phyloP scores from a whole-genome alignment of 2,329 filamentous ascomycete species.

The Ascochyta viciae-villosae region DNA sequence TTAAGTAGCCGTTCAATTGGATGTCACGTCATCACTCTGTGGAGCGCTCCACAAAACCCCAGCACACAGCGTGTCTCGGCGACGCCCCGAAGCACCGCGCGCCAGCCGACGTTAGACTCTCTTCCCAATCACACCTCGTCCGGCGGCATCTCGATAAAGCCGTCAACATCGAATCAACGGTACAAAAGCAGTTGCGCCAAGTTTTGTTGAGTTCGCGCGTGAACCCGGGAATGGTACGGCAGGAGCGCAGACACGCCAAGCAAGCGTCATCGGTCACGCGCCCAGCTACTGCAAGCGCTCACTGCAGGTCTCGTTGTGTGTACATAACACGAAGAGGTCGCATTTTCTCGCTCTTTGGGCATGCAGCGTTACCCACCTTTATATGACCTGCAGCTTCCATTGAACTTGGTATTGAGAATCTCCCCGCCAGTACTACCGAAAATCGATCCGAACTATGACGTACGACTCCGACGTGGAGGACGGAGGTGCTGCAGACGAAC shows the following conservation, averaged over 20 bases:
- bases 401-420: background rate
- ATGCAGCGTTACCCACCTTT: slow-evolving; percentile 3
- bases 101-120: background rate
- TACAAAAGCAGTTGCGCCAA: background rate
- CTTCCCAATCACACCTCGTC: slow-evolving; percentile 2
- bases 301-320: background rate
- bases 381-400: background rate
- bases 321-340: slow-evolving; percentile 9
- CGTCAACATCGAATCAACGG: background rate
- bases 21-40: slow-evolving; percentile 16
- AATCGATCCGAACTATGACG: slow-evolving; percentile 26
- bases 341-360: background rate
- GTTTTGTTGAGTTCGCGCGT: slow-evolving; percentile 2
- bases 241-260: slow-evolving; percentile 4
- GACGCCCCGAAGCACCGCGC: background rate
- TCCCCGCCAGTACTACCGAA: slow-evolving; percentile 3
- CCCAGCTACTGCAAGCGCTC: background rate
- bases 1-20: slow-evolving; percentile 4
- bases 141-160: background rate
- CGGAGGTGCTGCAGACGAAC: slow-evolving; percentile 24
- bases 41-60: slow-evolving; percentile 14
- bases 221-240: background rate
- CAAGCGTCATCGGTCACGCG: slow-evolving; percentile 20
- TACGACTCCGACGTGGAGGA: slow-evolving; percentile 31
- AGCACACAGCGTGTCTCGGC: slow-evolving; percentile 11